Evolutionary conservation across 257 asterid genomes (phyloP).

Genomic region (Capsicum chinense): DNA sequence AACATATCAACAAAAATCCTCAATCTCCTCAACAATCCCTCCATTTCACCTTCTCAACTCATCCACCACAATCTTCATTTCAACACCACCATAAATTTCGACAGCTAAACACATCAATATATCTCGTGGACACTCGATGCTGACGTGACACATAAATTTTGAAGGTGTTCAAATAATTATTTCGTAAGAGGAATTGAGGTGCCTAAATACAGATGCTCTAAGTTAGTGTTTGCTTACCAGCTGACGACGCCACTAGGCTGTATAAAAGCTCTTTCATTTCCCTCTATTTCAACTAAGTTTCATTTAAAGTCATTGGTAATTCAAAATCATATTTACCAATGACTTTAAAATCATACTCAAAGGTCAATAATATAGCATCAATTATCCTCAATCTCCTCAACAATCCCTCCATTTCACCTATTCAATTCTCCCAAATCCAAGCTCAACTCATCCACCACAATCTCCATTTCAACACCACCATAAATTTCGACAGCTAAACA

Average conservation of each 20-base stretch:
- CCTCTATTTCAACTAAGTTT: neutral
- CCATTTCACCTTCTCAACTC: constrained; percentile 52
- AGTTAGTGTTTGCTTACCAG: neutral
- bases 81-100: constrained; percentile 40
- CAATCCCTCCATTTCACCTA: constrained; percentile 34
- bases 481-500: neutral
- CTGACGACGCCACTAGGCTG: neutral
- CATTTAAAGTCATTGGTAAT: too few species aligned
- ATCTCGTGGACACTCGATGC: neutral
- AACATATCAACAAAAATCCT: too few species aligned
- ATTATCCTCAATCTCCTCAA: constrained; percentile 42
- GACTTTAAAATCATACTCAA: too few species aligned
- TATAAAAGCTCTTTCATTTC: neutral
- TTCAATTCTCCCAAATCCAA: constrained; percentile 62
- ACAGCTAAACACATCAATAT: neutral
- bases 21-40: neutral
- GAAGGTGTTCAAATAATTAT: neutral
- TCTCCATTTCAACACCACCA: constrained; percentile 54
- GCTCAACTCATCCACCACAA: constrained; percentile 57
- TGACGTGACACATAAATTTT: neutral
- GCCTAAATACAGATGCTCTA: neutral
- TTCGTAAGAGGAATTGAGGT: neutral
- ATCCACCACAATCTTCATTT: constrained; percentile 51
- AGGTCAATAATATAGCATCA: neutral
- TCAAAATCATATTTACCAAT: too few species aligned